A percentile compares a stretch with the other conserved stretches of the same genome.
phyloP scores from a whole-genome alignment of 495 filamentous ascomycete species.

The Pseudomonodictys pantanalensis region DNA sequence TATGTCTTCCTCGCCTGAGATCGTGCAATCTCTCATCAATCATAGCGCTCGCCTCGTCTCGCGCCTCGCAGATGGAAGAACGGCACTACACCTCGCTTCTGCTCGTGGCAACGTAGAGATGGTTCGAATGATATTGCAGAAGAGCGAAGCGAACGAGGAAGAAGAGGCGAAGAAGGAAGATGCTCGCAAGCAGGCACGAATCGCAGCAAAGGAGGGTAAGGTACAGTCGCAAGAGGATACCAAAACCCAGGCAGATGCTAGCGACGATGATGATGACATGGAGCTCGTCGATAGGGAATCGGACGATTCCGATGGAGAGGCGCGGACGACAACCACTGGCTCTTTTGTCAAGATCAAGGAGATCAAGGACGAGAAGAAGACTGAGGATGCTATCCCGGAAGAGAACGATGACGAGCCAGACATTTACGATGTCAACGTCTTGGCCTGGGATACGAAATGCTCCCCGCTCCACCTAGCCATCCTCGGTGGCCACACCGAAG shows the following conservation, averaged over 20 bases:
- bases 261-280: constrained; percentile 46
- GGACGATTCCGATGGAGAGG: constrained; percentile 34
- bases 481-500: constrained; percentile 61
- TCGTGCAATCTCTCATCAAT: constrained; percentile 70
- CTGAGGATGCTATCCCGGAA: constrained; percentile 35
- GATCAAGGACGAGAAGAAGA: constrained; percentile 38
- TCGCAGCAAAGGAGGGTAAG: constrained; percentile 14
- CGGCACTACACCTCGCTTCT: constrained; percentile 75
- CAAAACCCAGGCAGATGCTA: constrained; percentile 42
- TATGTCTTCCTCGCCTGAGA: constrained; percentile 60
- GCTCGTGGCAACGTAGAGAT: constrained; percentile 65
- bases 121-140: constrained; percentile 63
- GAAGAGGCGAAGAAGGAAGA: constrained; percentile 59
- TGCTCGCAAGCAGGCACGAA: constrained; percentile 43
- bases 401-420: constrained; percentile 66
- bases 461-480: constrained; percentile 78
- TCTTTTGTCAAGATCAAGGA: constrained; percentile 66
- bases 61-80: constrained; percentile 72
- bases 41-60: constrained; percentile 67
- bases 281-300: constrained; percentile 46
- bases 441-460: constrained; percentile 70
- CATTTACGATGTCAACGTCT: constrained; percentile 70
- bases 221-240: constrained; percentile 29
- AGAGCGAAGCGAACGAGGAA: constrained; percentile 68
- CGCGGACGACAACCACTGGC: constrained; percentile 52